Base-by-base conservation (phyloP, 305 asterid species). In the Vinca major region DNA sequence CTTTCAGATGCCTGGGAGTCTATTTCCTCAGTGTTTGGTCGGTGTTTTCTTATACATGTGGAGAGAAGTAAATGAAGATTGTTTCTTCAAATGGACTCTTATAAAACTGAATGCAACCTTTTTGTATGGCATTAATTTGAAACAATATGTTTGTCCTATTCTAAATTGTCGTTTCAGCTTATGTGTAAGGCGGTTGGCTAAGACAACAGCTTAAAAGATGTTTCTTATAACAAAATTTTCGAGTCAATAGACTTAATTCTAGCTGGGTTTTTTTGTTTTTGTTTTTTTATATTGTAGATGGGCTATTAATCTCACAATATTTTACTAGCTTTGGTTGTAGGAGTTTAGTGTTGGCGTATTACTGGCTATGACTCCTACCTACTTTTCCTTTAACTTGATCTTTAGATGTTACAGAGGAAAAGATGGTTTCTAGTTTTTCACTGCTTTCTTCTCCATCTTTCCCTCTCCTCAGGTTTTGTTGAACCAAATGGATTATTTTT, bases 401-500 rank as follows among this genome's bases (percentile, higher is more conserved):
- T 10, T 2, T n/a, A 20, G 33, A 39, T 62, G 21, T 41, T 62
- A n/a, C 67, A 9, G 36, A 16, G n/a, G 9, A 12, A 43, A 20
- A n/a, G 16, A 41, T 45, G 17, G 7, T 17, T n/a, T n/a, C n/a
- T n/a, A n/a, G n/a, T n/a, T 41, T 37, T 63, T n/a, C 16, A 20
- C 11, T 8, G 51, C 37, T 41, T 53, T 54, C 43, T 67, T 55
- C 36, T 47, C 43, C 33, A 26, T 58, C 47, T 36, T 69, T 33
- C 43, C 39, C 26, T 50, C 44, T 33, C 49, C 51, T 58, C 53
- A 49, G 14, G 52, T 58, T 16, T 14, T 50, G 63, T 33, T 71
- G 48, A 49, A 43, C 51, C 49, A 49, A 5, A 47, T 70, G 67
- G 71, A 71, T 68, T 5, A 19, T 48, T 51, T 75, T 79, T 71